Conservation (phyloP, 345 rosid species). For the Mangifera indica region DNA sequence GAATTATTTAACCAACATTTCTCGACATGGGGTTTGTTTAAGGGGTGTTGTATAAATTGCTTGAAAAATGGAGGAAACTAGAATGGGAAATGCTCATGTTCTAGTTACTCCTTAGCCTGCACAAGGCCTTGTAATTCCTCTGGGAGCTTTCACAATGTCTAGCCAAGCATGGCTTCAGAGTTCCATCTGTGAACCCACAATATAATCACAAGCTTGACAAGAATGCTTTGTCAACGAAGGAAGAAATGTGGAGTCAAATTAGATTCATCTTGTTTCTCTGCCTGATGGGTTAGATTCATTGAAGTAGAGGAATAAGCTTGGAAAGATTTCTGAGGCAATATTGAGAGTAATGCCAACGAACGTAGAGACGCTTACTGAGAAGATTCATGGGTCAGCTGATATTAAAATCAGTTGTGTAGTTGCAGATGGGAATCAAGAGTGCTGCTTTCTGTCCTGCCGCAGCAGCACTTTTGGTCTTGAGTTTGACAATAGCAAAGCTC, state of each 20-base stretch:
- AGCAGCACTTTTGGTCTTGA: background rate
- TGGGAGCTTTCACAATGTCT: too few species aligned
- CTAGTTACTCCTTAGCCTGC: too few species aligned
- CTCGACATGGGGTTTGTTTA: too few species aligned
- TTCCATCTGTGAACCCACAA: background rate
- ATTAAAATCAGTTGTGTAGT: background rate
- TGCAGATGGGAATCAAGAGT: background rate
- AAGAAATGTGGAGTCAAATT: background rate
- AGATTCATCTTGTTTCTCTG: background rate
- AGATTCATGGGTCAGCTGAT: background rate
- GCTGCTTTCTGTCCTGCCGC: slow-evolving; percentile 1
- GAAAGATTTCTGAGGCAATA: background rate
- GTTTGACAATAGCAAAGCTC: background rate
- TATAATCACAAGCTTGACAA: background rate
- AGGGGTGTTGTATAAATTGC: too few species aligned
- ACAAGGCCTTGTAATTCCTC: too few species aligned
- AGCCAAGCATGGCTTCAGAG: background rate
- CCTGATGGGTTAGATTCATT: background rate
- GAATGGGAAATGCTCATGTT: too few species aligned
- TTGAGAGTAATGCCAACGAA: background rate
- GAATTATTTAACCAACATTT: too few species aligned
- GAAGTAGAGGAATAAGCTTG: background rate
- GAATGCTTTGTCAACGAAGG: background rate
- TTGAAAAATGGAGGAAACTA: too few species aligned
- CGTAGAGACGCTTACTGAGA: background rate